Conservation (phyloP, 345 rosid genomes). For the Sonneratia alba region DNA sequence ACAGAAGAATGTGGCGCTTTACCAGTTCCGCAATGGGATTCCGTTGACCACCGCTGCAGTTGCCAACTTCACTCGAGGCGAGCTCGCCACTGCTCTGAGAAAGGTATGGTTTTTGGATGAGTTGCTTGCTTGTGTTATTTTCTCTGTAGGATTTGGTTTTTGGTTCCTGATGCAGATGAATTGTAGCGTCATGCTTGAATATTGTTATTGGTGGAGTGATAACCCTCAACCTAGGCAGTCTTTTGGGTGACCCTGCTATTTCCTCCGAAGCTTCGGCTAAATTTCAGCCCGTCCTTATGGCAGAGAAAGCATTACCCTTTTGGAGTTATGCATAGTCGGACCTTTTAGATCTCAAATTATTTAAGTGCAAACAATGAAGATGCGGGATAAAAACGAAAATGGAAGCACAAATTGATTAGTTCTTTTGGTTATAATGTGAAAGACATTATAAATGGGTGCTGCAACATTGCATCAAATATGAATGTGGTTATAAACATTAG, state of each 20-base stretch:
- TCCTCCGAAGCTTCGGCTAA: background rate
- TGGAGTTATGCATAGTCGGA: background rate
- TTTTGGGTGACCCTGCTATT: background rate
- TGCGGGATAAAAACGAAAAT: background rate
- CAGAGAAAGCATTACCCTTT: background rate
- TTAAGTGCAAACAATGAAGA: background rate
- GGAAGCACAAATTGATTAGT: background rate
- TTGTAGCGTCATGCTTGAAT: no score
- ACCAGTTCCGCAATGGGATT: slow-evolving; percentile 87
- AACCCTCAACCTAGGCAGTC: background rate
- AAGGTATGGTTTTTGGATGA: slow-evolving; percentile 38
- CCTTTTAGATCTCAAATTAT: background rate
- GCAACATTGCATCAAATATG: background rate
- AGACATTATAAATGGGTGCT: background rate
- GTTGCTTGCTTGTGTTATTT: background rate
- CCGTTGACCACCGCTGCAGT: slow-evolving; percentile 89
- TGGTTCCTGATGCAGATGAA: background rate
- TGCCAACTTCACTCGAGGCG: slow-evolving; percentile 86
- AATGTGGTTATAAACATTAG: background rate
- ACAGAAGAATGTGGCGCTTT: slow-evolving; percentile 89
- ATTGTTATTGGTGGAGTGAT: background rate
- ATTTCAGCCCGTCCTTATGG: background rate
- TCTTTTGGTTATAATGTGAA: background rate
- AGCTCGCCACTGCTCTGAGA: slow-evolving; percentile 90
- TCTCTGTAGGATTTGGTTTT: background rate